A percentile compares a stretch with the other conserved stretches of the same genome.
These are phyloP conservation scores for Pseudocercospora vitis DNA, from an alignment of 2,329 filamentous ascomycete genomes.

Conservation along the genomic window DNA sequence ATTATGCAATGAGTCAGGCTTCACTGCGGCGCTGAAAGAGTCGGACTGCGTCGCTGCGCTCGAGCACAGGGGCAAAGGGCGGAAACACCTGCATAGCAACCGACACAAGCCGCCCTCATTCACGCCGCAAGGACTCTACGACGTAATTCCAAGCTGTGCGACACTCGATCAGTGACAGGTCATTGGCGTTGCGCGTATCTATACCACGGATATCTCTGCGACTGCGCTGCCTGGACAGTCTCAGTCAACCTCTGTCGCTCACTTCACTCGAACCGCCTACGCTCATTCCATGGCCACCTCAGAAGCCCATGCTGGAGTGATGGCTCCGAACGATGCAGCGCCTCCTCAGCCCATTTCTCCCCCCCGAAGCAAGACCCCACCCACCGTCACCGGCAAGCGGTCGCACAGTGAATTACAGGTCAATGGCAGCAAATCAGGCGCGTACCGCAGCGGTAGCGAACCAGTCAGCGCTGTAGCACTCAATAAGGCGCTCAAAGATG, in stretches of 20 bases:
- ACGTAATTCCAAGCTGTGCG: constrained; percentile 8
- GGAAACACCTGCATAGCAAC: constrained; percentile 12
- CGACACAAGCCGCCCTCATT: neutral
- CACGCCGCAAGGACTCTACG: constrained; percentile 6
- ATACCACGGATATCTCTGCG: neutral
- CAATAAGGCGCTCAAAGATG: constrained; percentile 61
- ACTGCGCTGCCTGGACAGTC: neutral
- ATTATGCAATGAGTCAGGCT: neutral
- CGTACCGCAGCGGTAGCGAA: constrained; percentile 47
- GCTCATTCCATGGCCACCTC: too few relatives aligned
- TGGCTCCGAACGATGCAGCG: constrained; percentile 30
- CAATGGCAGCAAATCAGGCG: constrained; percentile 13
- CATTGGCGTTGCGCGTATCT: neutral
- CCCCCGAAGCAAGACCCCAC: constrained; percentile 61
- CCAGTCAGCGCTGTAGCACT: constrained; percentile 60
- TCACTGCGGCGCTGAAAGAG: neutral
- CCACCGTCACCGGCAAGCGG: constrained; percentile 53
- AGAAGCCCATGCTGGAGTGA: too few relatives aligned
- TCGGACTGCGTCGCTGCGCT: constrained; percentile 2
- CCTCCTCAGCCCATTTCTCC: constrained; percentile 55
- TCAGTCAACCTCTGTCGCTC: neutral
- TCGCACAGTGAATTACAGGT: constrained; percentile 36
- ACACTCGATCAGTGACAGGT: constrained; percentile 1
- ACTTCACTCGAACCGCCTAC: too few relatives aligned
- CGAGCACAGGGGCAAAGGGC: constrained; percentile 10